Percentiles rank a stretch among this genome's conserved stretches.
Evolutionary conservation across 2,329 filamentous ascomycete genomes (phyloP).

Genomic region (Beauveria asiatica): DNA sequence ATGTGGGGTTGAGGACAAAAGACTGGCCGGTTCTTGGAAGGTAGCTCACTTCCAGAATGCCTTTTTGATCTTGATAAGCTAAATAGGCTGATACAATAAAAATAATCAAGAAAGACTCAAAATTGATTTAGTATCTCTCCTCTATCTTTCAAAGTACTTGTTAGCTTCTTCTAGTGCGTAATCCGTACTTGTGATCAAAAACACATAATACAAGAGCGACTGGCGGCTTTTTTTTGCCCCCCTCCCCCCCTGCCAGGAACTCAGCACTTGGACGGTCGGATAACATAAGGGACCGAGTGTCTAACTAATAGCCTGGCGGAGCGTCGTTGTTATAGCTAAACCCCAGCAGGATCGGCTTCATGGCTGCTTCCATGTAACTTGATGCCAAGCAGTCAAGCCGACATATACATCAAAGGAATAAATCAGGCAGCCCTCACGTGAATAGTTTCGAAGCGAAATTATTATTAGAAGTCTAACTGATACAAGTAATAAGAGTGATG

Average conservation of each 20-base stretch:
- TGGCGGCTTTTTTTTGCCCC: background rate
- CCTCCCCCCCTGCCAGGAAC: background rate
- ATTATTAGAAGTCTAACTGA: background rate
- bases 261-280: background rate
- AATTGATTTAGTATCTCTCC: background rate
- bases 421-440: background rate
- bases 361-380: background rate
- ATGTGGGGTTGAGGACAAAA: background rate
- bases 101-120: background rate
- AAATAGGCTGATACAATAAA: background rate
- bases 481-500: too few species aligned
- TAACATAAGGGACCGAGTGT: background rate
- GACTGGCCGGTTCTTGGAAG: too few species aligned
- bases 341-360: too few species aligned
- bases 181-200: background rate
- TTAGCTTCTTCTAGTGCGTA: background rate
- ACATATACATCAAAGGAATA: background rate
- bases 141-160: background rate
- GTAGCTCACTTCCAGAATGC: too few species aligned
- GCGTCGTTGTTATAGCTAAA: background rate
- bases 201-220: background rate
- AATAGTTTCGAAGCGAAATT: background rate
- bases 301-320: background rate
- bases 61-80: background rate
- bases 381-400: background rate